Conservation (phyloP, 1,284 basidiomycete genomes). For the Cutaneotrichosporon sp. region DNA sequence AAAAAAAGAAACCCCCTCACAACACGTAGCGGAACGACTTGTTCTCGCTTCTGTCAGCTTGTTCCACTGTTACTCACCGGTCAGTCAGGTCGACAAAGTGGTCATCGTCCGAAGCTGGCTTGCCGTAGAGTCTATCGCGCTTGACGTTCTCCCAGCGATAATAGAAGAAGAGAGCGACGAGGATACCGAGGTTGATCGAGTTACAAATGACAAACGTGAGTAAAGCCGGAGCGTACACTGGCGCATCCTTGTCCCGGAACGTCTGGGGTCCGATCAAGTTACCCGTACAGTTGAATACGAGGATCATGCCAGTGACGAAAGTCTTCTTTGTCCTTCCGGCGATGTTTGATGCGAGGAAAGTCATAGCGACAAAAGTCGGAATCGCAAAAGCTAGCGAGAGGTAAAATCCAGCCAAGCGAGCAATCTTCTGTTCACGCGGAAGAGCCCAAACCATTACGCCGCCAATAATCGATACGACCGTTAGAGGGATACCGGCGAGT, state of each 20-base stretch:
- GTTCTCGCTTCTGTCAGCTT: background rate
- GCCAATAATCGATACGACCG: conserved; percentile 22
- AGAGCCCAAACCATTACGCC: conserved; percentile 26
- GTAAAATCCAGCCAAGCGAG: conserved; percentile 16
- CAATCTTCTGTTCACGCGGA: background rate
- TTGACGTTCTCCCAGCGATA: background rate
- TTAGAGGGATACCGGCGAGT: conserved; percentile 17
- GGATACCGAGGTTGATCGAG: background rate
- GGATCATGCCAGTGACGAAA: conserved; percentile 21
- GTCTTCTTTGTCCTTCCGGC: conserved; percentile 34
- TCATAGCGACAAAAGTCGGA: background rate
- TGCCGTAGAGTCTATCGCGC: background rate
- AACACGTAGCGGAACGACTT: background rate
- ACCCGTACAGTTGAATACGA: conserved; percentile 18
- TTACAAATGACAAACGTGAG: conserved; percentile 9
- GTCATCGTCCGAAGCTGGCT: background rate
- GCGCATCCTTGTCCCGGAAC: conserved; percentile 16
- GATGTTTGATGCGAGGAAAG: conserved; percentile 17
- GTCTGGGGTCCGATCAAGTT: conserved; percentile 23
- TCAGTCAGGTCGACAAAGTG: background rate
- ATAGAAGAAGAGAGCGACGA: background rate
- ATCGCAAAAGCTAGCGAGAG: conserved; percentile 11
- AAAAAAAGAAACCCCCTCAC: background rate
- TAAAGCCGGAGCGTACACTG: conserved; percentile 10
- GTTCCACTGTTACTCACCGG: background rate